phyloP scores from a whole-genome alignment of 805 yeast genomes.

The Yamadazyma akitaensis region DNA sequence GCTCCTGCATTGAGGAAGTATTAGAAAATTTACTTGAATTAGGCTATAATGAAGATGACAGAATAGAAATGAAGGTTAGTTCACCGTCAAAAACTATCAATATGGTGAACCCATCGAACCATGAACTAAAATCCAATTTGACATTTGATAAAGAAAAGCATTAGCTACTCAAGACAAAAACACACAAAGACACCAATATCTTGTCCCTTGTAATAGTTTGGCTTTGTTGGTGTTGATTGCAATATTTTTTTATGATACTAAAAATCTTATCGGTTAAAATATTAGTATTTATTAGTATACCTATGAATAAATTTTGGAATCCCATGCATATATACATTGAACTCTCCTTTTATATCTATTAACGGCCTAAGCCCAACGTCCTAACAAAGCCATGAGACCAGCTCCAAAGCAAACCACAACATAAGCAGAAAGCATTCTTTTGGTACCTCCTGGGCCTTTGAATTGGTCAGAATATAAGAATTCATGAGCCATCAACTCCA shows the following conservation, averaged over 20 bases:
- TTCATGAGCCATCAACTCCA: conserved; percentile 79
- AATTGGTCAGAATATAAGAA: conserved; percentile 61
- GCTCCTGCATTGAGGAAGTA: not conserved
- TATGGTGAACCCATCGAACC: not conserved
- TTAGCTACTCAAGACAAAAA: not conserved
- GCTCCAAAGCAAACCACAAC: conserved; percentile 60
- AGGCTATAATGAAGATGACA: not conserved
- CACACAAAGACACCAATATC: not conserved
- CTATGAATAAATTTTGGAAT: not conserved
- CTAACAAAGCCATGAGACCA: conserved; percentile 75
- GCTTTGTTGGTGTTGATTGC: not conserved
- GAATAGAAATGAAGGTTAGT: not conserved
- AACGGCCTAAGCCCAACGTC: conserved; percentile 58
- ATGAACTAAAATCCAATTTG: no score
- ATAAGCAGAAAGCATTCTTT: conserved; percentile 51
- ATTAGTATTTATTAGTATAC: not conserved
- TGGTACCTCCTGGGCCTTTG: conserved; percentile 54
- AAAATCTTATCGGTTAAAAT: no score
- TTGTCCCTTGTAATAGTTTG: not conserved
- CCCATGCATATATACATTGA: not conserved
- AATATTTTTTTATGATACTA: not conserved
- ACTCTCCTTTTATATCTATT: not conserved
- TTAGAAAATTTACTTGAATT: not conserved
- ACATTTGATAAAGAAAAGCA: no score
- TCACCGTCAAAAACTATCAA: not conserved